Evolutionary conservation across 2,329 filamentous ascomycete genomes (phyloP).

Genomic region (Aspergillus sp.): DNA sequence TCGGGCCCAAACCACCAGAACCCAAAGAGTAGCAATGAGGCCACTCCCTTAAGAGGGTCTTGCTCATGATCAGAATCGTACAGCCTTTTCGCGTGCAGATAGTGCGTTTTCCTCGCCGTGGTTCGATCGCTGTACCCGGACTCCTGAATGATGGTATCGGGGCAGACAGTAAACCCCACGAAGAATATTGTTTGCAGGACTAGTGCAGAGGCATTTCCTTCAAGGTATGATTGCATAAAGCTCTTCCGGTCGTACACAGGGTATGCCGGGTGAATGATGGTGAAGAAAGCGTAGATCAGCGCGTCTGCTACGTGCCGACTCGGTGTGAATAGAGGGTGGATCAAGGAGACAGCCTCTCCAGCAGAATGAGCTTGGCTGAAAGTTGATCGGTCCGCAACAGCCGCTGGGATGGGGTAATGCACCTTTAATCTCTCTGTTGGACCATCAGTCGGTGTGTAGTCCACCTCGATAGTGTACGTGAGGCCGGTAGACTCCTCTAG

Average conservation of each 20-base stretch:
- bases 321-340: not conserved
- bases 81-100: not conserved
- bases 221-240: not conserved
- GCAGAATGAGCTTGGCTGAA: not conserved
- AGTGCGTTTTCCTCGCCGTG: not conserved
- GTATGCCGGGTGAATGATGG: not conserved
- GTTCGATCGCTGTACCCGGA: not conserved
- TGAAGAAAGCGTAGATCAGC: not conserved
- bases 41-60: constrained; percentile 20
- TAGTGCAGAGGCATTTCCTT: not conserved
- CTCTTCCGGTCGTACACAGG: not conserved
- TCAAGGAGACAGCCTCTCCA: not conserved
- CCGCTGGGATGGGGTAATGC: not conserved
- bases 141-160: not conserved
- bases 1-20: constrained; percentile 31
- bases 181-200: constrained; percentile 1
- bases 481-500: not conserved
- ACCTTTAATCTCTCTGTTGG: not conserved
- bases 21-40: constrained; percentile 26
- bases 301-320: not conserved
- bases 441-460: not conserved
- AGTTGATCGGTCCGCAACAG: not conserved
- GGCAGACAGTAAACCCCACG: not conserved
- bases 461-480: not conserved
- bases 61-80: not conserved